Conservation (phyloP, 2,329 filamentous ascomycete species). For the Phyllosticta capitalensis region DNA sequence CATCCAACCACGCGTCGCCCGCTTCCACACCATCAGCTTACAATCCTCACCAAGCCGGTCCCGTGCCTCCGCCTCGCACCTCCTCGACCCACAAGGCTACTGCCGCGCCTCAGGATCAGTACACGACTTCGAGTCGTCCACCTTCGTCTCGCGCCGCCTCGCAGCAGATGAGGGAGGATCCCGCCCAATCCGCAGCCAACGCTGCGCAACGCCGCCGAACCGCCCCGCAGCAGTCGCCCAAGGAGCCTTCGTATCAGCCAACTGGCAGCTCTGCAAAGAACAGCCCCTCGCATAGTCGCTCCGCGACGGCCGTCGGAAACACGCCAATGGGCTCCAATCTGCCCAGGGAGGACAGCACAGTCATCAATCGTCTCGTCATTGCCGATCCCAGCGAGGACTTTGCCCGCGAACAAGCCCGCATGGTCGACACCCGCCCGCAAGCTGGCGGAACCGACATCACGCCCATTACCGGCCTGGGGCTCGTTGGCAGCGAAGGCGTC, state of each 20-base stretch:
- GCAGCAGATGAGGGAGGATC: constrained; percentile 15
- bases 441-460: constrained; percentile 34
- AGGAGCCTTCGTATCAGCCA: constrained; percentile 21
- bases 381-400: constrained; percentile 67
- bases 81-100: constrained; percentile 59
- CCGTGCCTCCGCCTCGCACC: constrained; percentile 64
- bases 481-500: constrained; percentile 42
- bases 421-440: constrained; percentile 48
- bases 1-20: constrained; percentile 34
- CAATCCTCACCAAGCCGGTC: constrained; percentile 45
- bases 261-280: constrained; percentile 31
- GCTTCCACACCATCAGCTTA: constrained; percentile 39
- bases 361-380: constrained; percentile 67
- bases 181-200: constrained; percentile 17
- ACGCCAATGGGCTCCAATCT: constrained; percentile 45
- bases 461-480: constrained; percentile 38
- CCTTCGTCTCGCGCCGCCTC: constrained; percentile 16
- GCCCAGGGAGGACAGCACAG: constrained; percentile 67
- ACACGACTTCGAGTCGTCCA: constrained; percentile 20
- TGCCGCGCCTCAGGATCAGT: constrained; percentile 16
- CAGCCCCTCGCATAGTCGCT: constrained; percentile 29
- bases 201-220: constrained; percentile 36
- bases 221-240: constrained; percentile 33
- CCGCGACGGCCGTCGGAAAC: constrained; percentile 41
- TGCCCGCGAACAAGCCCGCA: constrained; percentile 60